These are phyloP conservation scores for Vitis rupestris DNA, from an alignment of 164 flowering plant species.

Conservation along the genomic window DNA sequence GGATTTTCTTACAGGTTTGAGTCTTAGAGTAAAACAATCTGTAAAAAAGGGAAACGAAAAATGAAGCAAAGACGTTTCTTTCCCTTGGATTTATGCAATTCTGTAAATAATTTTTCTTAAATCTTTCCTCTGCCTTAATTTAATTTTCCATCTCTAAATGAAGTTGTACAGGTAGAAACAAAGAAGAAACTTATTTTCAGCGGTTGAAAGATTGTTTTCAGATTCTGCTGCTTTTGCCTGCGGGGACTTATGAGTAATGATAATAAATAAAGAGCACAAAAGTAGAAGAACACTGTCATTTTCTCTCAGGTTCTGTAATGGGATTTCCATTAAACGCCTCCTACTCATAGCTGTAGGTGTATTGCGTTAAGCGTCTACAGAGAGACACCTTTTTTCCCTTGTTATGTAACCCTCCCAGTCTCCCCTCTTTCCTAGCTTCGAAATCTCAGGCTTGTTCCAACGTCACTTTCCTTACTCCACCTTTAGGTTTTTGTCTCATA, in stretches of 20 bases:
- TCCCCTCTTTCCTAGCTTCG: neutral
- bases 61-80: neutral
- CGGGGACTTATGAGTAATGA: too few relatives aligned
- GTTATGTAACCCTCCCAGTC: neutral
- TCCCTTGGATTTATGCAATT: conserved; percentile 7
- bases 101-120: conserved; percentile 12
- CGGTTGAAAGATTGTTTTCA: too few relatives aligned
- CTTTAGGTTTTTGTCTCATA: too few relatives aligned
- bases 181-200: too few relatives aligned
- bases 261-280: neutral
- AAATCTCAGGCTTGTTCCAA: too few relatives aligned
- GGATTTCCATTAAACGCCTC: neutral
- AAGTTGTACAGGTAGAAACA: too few relatives aligned
- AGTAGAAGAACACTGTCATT: conserved; percentile 8
- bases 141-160: neutral
- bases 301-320: conserved; percentile 14
- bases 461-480: conserved; percentile 1
- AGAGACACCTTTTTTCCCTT: neutral
- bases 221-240: neutral
- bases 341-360: too few relatives aligned
- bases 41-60: conserved; percentile 16
- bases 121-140: neutral
- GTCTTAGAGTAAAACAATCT: conserved; percentile 7
- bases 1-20: conserved; percentile 11
- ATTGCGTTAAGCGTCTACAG: neutral